phyloP scores from a whole-genome alignment of 768 basidiomycete species.

The Tricholomella constricta region DNA sequence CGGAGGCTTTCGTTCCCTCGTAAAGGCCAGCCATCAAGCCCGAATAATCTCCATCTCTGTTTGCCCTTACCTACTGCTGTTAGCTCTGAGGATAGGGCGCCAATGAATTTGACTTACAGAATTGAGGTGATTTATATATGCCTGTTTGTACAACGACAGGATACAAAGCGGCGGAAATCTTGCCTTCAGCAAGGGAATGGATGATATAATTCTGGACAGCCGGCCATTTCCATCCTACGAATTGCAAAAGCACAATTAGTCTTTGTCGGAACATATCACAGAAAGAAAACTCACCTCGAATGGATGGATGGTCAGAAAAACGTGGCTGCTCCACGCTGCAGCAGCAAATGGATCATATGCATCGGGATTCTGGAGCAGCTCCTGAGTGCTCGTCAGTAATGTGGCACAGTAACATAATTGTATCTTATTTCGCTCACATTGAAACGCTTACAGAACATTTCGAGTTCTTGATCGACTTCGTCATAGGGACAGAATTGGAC shows the following conservation, averaged over 20 bases:
- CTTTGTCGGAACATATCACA: background rate
- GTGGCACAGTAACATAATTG: background rate
- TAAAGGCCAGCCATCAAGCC: background rate
- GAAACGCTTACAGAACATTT: slow-evolving; percentile 17
- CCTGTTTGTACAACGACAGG: slow-evolving; percentile 3
- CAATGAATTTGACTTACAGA: slow-evolving; percentile 1
- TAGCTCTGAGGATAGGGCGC: background rate
- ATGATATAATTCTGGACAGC: slow-evolving; percentile 16
- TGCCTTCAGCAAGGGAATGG: slow-evolving; percentile 16
- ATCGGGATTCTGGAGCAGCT: slow-evolving; percentile 7
- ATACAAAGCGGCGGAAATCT: slow-evolving; percentile 17
- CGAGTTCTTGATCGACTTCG: slow-evolving; percentile 12
- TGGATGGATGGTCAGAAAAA: slow-evolving; percentile 19
- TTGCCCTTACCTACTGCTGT: background rate
- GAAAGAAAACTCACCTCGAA: slow-evolving; percentile 14
- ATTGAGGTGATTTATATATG: slow-evolving; percentile 2
- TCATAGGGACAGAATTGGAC: slow-evolving; percentile 21
- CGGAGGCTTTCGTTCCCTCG: background rate
- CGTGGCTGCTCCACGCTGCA: slow-evolving; percentile 21
- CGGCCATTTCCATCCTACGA: slow-evolving; percentile 21
- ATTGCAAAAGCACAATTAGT: background rate
- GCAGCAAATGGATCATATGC: slow-evolving; percentile 19
- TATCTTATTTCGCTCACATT: slow-evolving; percentile 7
- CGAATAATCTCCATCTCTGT: background rate
- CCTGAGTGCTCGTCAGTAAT: slow-evolving; percentile 9